Conservation (phyloP, 2,329 filamentous ascomycete species). For the Fusarium albosuccineum region DNA sequence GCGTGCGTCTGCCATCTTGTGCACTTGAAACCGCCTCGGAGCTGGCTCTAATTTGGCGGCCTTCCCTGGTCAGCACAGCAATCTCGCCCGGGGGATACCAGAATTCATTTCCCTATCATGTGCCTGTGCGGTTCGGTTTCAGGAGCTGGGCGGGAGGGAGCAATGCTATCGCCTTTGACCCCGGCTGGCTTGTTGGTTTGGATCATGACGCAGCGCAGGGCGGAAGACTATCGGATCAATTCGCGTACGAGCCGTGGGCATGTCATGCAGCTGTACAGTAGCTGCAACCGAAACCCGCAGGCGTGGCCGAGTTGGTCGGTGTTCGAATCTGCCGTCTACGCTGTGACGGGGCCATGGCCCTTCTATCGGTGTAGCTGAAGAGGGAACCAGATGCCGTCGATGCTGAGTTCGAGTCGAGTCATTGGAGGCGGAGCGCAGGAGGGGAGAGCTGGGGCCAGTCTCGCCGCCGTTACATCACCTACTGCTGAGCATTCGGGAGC, state of each 20-base stretch:
- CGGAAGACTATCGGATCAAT: neutral
- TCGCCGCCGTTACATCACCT: slow-evolving; percentile 5
- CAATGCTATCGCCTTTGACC: neutral
- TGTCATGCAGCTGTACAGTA: neutral
- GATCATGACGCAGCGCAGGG: neutral
- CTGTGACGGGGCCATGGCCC: neutral
- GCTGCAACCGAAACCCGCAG: slow-evolving; percentile 1
- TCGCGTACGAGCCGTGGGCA: slow-evolving; percentile 1
- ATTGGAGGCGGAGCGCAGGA: neutral
- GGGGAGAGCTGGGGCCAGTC: neutral
- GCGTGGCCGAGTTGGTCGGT: neutral
- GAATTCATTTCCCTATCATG: slow-evolving; percentile 10
- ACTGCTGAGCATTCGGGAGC: neutral
- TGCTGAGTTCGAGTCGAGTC: neutral
- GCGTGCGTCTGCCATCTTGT: slow-evolving; percentile 7
- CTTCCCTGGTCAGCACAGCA: neutral
- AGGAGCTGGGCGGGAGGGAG: neutral
- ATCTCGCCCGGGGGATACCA: slow-evolving; percentile 2
- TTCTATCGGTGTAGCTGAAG: neutral
- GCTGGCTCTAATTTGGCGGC: slow-evolving; percentile 10
- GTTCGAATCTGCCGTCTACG: neutral
- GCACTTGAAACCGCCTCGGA: slow-evolving; percentile 12
- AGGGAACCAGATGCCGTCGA: neutral
- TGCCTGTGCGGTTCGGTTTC: slow-evolving; percentile 18
- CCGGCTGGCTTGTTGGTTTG: neutral